These are phyloP conservation scores for Leccinum subrobustum DNA, from an alignment of 1,284 basidiomycete genomes.

Conservation along the genomic window DNA sequence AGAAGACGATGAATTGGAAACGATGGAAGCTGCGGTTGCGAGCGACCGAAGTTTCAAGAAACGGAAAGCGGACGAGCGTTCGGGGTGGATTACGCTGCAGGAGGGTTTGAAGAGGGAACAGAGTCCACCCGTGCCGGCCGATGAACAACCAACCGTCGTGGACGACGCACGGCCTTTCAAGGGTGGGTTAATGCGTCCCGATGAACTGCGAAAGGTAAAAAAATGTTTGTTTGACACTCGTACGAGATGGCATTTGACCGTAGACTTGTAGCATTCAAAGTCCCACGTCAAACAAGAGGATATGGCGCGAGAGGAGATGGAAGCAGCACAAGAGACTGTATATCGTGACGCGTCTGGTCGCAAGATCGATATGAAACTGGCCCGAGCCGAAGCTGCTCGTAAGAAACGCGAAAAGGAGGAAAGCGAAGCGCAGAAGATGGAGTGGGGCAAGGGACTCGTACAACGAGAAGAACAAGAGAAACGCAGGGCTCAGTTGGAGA, in stretches of 20 bases:
- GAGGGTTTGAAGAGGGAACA: constrained; percentile 45
- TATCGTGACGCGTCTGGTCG: constrained; percentile 91
- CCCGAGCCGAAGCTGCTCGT: constrained; percentile 77
- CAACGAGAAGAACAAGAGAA: constrained; percentile 80
- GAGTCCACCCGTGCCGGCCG: constrained; percentile 54
- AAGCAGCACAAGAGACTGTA: constrained; percentile 82
- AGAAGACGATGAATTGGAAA: constrained; percentile 55
- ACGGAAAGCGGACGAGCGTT: constrained; percentile 50
- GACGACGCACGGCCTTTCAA: constrained; percentile 46
- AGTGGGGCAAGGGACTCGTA: constrained; percentile 94
- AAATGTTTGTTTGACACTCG: background rate
- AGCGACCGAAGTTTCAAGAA: constrained; percentile 78
- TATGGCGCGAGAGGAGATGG: constrained; percentile 49
- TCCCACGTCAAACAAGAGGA: constrained; percentile 41
- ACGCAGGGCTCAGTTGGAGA: constrained; percentile 61
- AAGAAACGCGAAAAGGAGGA: constrained; percentile 78
- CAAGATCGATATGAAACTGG: constrained; percentile 85
- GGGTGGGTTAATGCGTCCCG: constrained; percentile 79
- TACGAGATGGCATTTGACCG: background rate
- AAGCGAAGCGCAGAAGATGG: constrained; percentile 86
- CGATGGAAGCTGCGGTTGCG: constrained; percentile 60
- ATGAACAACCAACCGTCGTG: constrained; percentile 67
- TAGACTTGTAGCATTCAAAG: constrained; percentile 38
- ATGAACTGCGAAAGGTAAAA: constrained; percentile 54
- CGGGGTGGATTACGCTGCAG: constrained; percentile 59